Base-by-base conservation (phyloP, 2,329 filamentous ascomycete genomes). In the Bipolaris oryzae region DNA sequence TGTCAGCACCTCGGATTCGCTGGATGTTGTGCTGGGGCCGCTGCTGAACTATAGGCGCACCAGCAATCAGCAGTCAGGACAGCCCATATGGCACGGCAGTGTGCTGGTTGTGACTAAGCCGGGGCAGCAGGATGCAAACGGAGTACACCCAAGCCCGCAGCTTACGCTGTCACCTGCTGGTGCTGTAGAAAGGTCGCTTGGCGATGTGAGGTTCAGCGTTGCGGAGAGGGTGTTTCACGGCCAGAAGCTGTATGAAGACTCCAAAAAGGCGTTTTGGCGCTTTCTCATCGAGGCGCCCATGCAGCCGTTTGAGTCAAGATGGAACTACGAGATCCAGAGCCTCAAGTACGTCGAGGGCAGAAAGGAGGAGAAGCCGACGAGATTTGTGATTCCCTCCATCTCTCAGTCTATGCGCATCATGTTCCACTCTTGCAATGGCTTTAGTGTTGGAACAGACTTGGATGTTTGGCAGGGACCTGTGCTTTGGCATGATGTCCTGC, bases 71-170 rank as follows among this genome's bases (percentile, higher is more conserved):
- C 62, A 74, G 51, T 71, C 75, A 2, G 74, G 76, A 25, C 71
- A 67, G 46, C 79, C 80, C 37, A 78, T 77, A 38, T 98, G 94
- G 93, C 82, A 90, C 67, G 93, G 94, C 55, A 96, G 92, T 74
- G 90, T 96, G 7, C 79, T 97, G 67, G 80, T 97, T 47, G 92
- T 97, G 50, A 90, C 89, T 15, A 87, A 84, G 49, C 89, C 92
- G 4, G 89, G 89, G 21, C 87, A 85, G 69, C 79, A 80, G 37
- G 50, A 53, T 18, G 35, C 49, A 37, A 56, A 35, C 18, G 53
- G 23, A 5, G 46, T 33, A 38, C 21, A 21, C 9, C 25, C 42
- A 18, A 83, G 85, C 60, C 82, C 84, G 1, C 79, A 83, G 60
- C 86, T 96, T 38, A 80, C 81, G 23, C 76, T 94, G 63, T 76